Conservation (phyloP, 495 filamentous ascomycete species). For the Podospora australis region DNA sequence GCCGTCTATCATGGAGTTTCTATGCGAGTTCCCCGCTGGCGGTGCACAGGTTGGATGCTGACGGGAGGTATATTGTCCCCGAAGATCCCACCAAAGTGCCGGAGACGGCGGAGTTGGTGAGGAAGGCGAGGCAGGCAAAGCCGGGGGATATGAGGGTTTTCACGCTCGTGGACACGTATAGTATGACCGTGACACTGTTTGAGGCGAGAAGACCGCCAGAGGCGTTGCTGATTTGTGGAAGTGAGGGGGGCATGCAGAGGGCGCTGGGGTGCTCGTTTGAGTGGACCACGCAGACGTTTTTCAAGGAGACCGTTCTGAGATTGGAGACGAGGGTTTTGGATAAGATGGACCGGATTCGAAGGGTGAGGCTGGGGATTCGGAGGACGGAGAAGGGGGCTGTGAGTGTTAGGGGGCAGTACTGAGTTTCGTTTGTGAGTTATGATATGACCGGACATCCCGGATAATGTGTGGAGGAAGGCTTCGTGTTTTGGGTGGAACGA, state of each 20-base stretch:
- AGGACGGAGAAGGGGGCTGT: neutral
- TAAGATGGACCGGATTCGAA: slow-evolving; percentile 13
- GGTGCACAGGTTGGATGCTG: neutral
- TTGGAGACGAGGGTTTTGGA: slow-evolving; percentile 22
- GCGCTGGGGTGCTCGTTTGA: slow-evolving; percentile 34
- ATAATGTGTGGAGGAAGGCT: too few species aligned
- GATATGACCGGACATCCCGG: too few species aligned
- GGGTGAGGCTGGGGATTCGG: neutral
- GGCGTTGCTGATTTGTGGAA: slow-evolving; percentile 26
- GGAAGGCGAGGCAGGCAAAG: slow-evolving; percentile 3
- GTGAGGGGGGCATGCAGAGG: slow-evolving; percentile 37
- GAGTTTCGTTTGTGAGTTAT: too few species aligned
- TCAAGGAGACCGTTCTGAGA: slow-evolving; percentile 33
- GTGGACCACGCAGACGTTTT: slow-evolving; percentile 21
- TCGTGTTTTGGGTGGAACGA: too few species aligned
- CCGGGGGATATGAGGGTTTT: slow-evolving; percentile 16
- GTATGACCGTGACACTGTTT: slow-evolving; percentile 32
- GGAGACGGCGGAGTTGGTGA: slow-evolving; percentile 1
- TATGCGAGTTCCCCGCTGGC: neutral
- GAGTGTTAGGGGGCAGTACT: too few species aligned
- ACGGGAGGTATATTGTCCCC: neutral
- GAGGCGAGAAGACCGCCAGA: slow-evolving; percentile 27
- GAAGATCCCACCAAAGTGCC: neutral
- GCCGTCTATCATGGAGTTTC: neutral
- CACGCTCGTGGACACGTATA: slow-evolving; percentile 35